Evolutionary conservation across 2,329 filamentous ascomycete genomes (phyloP).

Genomic region (Phyllosticta citriasiana): DNA sequence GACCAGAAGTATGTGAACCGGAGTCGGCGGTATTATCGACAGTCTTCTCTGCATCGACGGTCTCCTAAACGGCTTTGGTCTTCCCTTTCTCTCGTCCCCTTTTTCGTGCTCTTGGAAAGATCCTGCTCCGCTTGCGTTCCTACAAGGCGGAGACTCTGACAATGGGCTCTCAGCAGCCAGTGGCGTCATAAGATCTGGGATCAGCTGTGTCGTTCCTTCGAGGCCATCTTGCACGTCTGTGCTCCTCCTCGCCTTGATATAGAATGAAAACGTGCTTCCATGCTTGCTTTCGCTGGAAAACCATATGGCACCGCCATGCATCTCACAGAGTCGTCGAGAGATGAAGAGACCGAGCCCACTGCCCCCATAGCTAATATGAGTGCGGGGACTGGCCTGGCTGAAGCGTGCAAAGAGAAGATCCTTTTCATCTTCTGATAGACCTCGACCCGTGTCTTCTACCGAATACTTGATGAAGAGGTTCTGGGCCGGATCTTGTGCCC

Average conservation of each 20-base stretch:
- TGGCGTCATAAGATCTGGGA: background rate
- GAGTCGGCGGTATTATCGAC: background rate
- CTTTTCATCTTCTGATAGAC: constrained; percentile 28
- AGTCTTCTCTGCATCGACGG: background rate
- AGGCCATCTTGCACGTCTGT: background rate
- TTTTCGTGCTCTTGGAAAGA: background rate
- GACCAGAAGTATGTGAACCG: constrained; percentile 21
- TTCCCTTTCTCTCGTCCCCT: background rate
- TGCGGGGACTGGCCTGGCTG: constrained; percentile 25
- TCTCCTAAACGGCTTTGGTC: background rate
- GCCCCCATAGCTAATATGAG: constrained; percentile 34
- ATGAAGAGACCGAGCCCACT: constrained; percentile 38
- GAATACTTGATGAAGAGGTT: constrained; percentile 26
- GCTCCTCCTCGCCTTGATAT: constrained; percentile 27
- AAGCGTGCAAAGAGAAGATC: constrained; percentile 22
- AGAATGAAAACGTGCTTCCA: constrained; percentile 36
- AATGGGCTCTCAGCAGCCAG: background rate
- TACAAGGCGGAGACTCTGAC: background rate
- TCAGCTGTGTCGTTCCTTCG: background rate
- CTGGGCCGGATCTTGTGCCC: constrained; percentile 23
- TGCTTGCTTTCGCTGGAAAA: constrained; percentile 28
- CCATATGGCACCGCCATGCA: constrained; percentile 37
- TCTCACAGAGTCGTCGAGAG: constrained; percentile 35
- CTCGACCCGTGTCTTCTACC: constrained; percentile 31
- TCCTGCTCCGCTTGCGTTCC: background rate